Evolutionary conservation across 306 rosid genomes (phyloP), one percentile per base, ranked within the genome.

Genomic region (Trifolium pratense): DNA sequence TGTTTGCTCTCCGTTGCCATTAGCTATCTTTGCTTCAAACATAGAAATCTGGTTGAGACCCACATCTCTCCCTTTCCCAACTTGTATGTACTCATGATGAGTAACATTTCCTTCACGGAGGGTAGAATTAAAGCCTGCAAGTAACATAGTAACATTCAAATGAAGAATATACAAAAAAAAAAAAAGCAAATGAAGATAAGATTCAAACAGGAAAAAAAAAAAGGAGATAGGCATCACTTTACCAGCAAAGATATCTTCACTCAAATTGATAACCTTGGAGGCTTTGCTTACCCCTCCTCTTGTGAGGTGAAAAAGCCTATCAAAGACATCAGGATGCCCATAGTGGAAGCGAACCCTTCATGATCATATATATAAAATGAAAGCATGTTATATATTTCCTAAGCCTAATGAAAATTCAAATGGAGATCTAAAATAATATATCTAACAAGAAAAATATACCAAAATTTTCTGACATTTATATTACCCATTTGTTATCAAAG

Each of bases 191-290:
- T 51, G 67, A 66, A 53, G 32, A 51, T 29, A 40, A 14, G 46
- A 76, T 6, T 56, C 21, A 52, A 69, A 9, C 13, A 60, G 17
- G 32, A 29, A 29, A 29, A 29, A 29, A 29, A 29, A 5, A 42
- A 51, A 26, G 58, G 75, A 16, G 13, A 60, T 18, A 46, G 55
- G 26, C 31, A 48, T 58, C 79, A 65, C 68, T 77, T 43, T 88
- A 94, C 98, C 98, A 65, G 98, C 98, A 84, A 93, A 93, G 61
- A 93, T 93, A 83, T 93, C 98, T 89, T 93, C 98, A 70, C 98
- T 93, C 92, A 93, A 78, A 79, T 93, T 93, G 81, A 93, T 91
- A 87, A 93, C 92, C 84, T 91, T 93, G 43, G 98, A 93, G 45
- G 98, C 98, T 86, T 93, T 93, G 81, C 98, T 91, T 45, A 93